phyloP scores from a whole-genome alignment of 805 yeast genomes.

The Starmerella bacillaris region DNA sequence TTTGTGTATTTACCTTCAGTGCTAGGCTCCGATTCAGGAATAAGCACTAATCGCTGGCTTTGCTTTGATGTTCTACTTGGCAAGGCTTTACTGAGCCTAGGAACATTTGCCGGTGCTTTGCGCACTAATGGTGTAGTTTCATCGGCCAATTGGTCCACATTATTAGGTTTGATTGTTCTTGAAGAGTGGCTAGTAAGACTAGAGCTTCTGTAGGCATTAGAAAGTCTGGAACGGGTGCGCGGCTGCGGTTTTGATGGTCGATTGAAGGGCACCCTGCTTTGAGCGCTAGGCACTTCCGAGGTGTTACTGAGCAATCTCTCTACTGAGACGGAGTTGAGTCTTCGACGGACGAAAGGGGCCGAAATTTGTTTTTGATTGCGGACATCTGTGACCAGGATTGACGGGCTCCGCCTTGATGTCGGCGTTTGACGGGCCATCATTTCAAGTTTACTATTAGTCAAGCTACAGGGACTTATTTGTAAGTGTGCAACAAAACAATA shows the following conservation, averaged over 20 bases:
- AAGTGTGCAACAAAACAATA: no score
- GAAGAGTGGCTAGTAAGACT: background rate
- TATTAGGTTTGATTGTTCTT: background rate
- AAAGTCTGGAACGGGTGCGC: background rate
- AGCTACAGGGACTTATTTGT: no score
- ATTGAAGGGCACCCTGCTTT: conserved; percentile 25
- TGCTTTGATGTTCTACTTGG: conserved; percentile 58
- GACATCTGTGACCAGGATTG: conserved; percentile 81
- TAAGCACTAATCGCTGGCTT: conserved; percentile 68
- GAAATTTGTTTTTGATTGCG: conserved; percentile 30
- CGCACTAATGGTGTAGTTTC: background rate
- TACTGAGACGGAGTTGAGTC: conserved; percentile 63
- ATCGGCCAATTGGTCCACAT: background rate
- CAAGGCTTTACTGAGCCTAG: conserved; percentile 18
- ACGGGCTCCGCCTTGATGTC: conserved; percentile 76
- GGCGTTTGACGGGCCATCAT: conserved; percentile 25
- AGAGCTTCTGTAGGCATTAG: background rate
- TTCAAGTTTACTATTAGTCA: no score
- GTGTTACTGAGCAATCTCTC: conserved; percentile 59
- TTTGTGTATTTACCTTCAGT: no score
- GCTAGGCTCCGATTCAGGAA: conserved; percentile 21
- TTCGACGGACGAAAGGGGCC: conserved; percentile 36
- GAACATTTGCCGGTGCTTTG: conserved; percentile 6
- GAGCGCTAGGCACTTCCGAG: conserved; percentile 79
- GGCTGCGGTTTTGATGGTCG: background rate